A percentile compares a stretch with the other conserved stretches of the same genome.
Evolutionary conservation across 768 basidiomycete species (phyloP).

Genomic region (Mycena vulgaris): DNA sequence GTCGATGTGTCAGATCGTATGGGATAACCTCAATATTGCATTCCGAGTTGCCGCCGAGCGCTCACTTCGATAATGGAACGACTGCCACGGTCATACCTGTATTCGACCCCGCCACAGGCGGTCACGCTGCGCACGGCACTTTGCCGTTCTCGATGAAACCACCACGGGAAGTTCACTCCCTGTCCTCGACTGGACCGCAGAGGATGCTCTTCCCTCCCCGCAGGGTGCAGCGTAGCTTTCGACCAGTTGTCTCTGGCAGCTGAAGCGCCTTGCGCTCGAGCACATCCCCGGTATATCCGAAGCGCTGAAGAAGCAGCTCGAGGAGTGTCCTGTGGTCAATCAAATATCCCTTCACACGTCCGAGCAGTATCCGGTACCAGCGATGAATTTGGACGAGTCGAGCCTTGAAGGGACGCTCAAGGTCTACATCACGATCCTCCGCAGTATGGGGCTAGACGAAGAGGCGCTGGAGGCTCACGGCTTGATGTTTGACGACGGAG

Average conservation of each 20-base stretch:
- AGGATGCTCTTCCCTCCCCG: slow-evolving; percentile 9
- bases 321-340: neutral
- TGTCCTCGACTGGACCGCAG: slow-evolving; percentile 11
- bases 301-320: neutral
- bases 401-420: slow-evolving; percentile 28
- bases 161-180: slow-evolving; percentile 11
- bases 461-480: slow-evolving; percentile 28
- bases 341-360: slow-evolving; percentile 37
- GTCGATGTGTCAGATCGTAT: slow-evolving; percentile 37
- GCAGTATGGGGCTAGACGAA: slow-evolving; percentile 24
- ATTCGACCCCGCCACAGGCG: slow-evolving; percentile 28
- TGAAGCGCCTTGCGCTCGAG: slow-evolving; percentile 18
- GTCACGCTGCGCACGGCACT: slow-evolving; percentile 27
- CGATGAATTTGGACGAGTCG: slow-evolving; percentile 39
- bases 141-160: slow-evolving; percentile 13
- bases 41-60: slow-evolving; percentile 44
- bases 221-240: slow-evolving; percentile 6
- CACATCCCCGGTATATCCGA: slow-evolving; percentile 15
- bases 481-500: slow-evolving; percentile 31
- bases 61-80: slow-evolving; percentile 48
- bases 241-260: slow-evolving; percentile 13
- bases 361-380: slow-evolving; percentile 32
- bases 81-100: slow-evolving; percentile 44
- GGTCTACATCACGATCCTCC: neutral
- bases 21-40: slow-evolving; percentile 50